Conservation (phyloP, 2,329 filamentous ascomycete species). For the Penicillium hordei region DNA sequence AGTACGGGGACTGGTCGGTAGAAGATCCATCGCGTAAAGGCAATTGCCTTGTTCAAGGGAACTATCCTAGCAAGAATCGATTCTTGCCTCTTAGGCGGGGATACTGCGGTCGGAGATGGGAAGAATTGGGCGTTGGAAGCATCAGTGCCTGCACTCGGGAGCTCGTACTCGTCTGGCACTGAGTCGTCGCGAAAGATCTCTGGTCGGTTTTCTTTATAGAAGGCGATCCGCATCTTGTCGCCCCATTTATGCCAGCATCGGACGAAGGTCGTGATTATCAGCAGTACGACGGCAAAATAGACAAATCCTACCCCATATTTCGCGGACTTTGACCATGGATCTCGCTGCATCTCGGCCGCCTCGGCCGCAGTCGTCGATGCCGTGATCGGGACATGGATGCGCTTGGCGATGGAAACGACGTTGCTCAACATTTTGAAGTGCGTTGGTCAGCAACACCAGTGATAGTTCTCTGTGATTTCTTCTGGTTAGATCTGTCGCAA, state of each 20-base stretch:
- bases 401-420: conserved; percentile 40
- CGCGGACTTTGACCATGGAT: conserved; percentile 77
- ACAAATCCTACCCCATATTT: conserved; percentile 89
- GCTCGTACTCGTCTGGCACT: conserved; percentile 60
- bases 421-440: conserved; percentile 18
- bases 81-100: conserved; percentile 59
- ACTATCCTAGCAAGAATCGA: conserved; percentile 74
- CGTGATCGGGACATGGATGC: conserved; percentile 58
- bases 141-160: conserved; percentile 59
- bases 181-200: conserved; percentile 58
- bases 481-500: not conserved
- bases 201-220: conserved; percentile 79
- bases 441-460: not conserved
- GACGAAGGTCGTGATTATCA: conserved; percentile 65
- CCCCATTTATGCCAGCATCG: conserved; percentile 87
- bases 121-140: conserved; percentile 73
- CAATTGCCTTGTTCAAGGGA: conserved; percentile 73
- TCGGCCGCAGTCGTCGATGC: conserved; percentile 56
- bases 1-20: conserved; percentile 82
- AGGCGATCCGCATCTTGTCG: conserved; percentile 85
- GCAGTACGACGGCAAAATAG: conserved; percentile 76
- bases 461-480: not conserved
- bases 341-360: conserved; percentile 58
- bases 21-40: conserved; percentile 83
- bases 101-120: conserved; percentile 60